A percentile compares a stretch with the other conserved stretches of the same genome.
phyloP scores from a whole-genome alignment of 2,329 filamentous ascomycete species.

The Aspergillus phoenicis region DNA sequence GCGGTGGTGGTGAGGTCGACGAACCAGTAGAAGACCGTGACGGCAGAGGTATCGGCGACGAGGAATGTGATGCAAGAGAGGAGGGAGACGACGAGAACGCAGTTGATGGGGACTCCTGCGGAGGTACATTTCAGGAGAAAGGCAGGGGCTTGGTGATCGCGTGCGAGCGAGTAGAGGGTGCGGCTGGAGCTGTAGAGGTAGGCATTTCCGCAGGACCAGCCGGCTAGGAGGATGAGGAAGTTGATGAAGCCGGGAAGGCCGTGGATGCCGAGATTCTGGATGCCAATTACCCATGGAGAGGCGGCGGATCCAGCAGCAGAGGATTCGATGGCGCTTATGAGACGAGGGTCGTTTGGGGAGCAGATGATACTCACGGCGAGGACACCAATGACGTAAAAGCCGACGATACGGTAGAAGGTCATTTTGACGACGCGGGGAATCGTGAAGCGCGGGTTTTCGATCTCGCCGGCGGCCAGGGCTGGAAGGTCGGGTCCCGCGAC shows the following conservation, averaged over 20 bases:
- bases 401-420: conserved; percentile 74
- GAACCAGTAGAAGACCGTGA: conserved; percentile 71
- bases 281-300: conserved; percentile 73
- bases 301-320: conserved; percentile 65
- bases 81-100: conserved; percentile 63
- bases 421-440: conserved; percentile 74
- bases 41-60: conserved; percentile 63
- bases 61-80: conserved; percentile 72
- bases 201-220: conserved; percentile 70
- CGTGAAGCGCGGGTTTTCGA: conserved; percentile 67
- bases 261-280: conserved; percentile 64
- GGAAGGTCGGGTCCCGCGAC: conserved; percentile 67
- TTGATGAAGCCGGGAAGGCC: conserved; percentile 73
- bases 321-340: conserved; percentile 60
- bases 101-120: conserved; percentile 70
- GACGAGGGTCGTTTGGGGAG: conserved; percentile 63
- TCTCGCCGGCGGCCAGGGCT: conserved; percentile 62
- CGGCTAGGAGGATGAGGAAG: conserved; percentile 71
- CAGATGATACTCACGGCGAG: conserved; percentile 70
- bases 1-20: conserved; percentile 56
- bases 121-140: conserved; percentile 62
- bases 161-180: conserved; percentile 51
- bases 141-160: conserved; percentile 55
- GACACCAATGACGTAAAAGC: conserved; percentile 74
- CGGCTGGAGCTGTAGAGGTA: conserved; percentile 59